phyloP scores from a whole-genome alignment of 148 eudicot genomes.

The Rhododendron ovatum region DNA sequence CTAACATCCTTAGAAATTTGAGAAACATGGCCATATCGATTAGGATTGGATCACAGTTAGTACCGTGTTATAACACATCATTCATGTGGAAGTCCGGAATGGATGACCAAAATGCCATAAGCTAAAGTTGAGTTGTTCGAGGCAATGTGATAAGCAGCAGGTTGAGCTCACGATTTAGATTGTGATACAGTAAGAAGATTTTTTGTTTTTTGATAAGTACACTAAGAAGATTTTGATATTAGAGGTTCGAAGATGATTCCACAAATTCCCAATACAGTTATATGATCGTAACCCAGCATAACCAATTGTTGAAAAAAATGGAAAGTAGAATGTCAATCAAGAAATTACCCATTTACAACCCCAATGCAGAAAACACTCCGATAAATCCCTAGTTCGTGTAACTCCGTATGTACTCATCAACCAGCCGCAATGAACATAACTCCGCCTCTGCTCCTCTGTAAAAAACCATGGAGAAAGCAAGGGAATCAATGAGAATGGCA shows the following conservation, averaged over 20 bases:
- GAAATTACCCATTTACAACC: slow-evolving; percentile 18
- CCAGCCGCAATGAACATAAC: not conserved
- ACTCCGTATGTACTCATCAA: not conserved
- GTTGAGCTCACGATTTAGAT: not conserved
- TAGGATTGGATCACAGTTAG: not conserved
- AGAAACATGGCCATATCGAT: not conserved
- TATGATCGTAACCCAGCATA: not conserved
- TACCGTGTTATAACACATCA: not conserved
- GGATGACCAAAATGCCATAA: not conserved
- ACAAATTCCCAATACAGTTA: not conserved
- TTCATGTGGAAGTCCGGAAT: not conserved
- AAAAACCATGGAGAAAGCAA: not conserved
- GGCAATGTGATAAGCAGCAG: not conserved
- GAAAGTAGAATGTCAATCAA: slow-evolving; percentile 2
- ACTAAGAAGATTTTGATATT: not conserved
- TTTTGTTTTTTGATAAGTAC: not conserved
- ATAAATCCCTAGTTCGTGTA: not conserved
- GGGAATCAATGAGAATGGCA: not conserved
- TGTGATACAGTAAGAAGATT: not conserved
- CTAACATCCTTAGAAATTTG: not conserved
- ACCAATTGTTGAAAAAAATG: not conserved
- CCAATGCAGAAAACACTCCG: not conserved
- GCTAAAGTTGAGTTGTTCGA: not conserved
- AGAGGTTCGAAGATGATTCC: not conserved
- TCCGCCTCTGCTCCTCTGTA: not conserved